A percentile compares a stretch with the other conserved stretches of the same genome.
Conservation (phyloP, 2,329 filamentous ascomycete species). For the Ophiocordyceps unilateralis region DNA sequence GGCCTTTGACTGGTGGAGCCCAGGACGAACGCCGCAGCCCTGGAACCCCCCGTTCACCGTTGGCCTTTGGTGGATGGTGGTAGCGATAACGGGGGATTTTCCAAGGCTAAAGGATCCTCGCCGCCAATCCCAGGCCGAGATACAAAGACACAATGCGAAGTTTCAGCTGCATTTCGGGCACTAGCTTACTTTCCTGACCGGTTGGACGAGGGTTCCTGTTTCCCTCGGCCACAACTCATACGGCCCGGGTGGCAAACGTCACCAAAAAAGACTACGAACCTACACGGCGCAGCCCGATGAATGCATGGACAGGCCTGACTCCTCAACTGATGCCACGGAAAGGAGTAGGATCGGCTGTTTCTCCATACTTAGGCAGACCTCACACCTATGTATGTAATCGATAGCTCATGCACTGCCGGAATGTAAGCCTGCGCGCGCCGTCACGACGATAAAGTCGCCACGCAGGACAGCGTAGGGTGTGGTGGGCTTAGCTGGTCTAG, state of each 20-base stretch:
- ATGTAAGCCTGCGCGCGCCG: background rate
- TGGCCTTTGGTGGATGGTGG: too few relatives aligned
- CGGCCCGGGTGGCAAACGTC: background rate
- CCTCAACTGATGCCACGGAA: background rate
- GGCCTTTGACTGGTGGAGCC: background rate
- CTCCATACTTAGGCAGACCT: too few relatives aligned
- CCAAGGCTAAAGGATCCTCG: too few relatives aligned
- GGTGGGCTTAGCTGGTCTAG: background rate
- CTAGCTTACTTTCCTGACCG: background rate
- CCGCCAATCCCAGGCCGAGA: too few relatives aligned
- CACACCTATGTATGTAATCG: background rate
- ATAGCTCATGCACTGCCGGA: background rate
- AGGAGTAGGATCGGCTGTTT: background rate
- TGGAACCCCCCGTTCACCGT: too few relatives aligned
- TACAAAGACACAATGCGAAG: too few relatives aligned
- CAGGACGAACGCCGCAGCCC: background rate
- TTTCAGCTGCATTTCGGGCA: background rate
- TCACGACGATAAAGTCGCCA: too few relatives aligned
- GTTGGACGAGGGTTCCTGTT: background rate
- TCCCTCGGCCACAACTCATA: background rate
- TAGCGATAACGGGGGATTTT: too few relatives aligned
- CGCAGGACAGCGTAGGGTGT: background rate
- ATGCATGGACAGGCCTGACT: background rate
- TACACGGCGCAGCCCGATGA: background rate
- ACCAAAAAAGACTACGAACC: too few relatives aligned